Conservation (phyloP, 2,329 filamentous ascomycete genomes). For the Penicillium sp. region DNA sequence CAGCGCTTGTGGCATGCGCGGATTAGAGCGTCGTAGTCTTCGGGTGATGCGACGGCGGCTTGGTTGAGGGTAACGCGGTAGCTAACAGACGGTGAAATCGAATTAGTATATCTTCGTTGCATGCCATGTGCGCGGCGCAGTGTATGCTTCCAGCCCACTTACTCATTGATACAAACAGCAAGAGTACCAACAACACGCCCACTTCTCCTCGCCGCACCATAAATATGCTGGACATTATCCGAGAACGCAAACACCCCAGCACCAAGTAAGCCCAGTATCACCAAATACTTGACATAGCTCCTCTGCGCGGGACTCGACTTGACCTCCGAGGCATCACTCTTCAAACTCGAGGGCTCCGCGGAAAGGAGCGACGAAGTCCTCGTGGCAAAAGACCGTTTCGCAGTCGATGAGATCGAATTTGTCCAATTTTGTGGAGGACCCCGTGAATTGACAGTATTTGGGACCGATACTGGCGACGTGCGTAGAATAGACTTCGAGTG, state of each 20-base stretch:
- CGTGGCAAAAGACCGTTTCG: constrained; percentile 29
- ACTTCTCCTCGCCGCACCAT: constrained; percentile 75
- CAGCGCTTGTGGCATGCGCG: constrained; percentile 90
- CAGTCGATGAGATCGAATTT: background rate
- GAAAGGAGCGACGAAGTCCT: constrained; percentile 25
- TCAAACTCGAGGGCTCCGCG: constrained; percentile 14
- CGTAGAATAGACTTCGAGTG: constrained; percentile 4
- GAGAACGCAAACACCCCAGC: constrained; percentile 57
- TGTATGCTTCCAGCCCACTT: constrained; percentile 40
- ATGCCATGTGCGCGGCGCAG: background rate
- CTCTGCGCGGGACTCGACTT: constrained; percentile 26
- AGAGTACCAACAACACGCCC: constrained; percentile 78
- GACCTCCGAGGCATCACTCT: constrained; percentile 19
- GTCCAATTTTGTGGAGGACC: background rate
- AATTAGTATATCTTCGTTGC: constrained; percentile 17
- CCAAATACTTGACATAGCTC: constrained; percentile 41
- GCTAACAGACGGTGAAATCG: constrained; percentile 54
- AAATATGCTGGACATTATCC: constrained; percentile 76
- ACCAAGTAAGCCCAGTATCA: constrained; percentile 46
- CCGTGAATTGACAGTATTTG: constrained; percentile 4
- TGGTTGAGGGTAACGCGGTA: constrained; percentile 86
- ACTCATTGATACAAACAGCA: constrained; percentile 89
- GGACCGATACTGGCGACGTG: constrained; percentile 4
- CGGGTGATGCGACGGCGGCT: constrained; percentile 61
- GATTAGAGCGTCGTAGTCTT: constrained; percentile 71